Conservation (phyloP, 257 asterid species). For the Primulina tabacum region DNA sequence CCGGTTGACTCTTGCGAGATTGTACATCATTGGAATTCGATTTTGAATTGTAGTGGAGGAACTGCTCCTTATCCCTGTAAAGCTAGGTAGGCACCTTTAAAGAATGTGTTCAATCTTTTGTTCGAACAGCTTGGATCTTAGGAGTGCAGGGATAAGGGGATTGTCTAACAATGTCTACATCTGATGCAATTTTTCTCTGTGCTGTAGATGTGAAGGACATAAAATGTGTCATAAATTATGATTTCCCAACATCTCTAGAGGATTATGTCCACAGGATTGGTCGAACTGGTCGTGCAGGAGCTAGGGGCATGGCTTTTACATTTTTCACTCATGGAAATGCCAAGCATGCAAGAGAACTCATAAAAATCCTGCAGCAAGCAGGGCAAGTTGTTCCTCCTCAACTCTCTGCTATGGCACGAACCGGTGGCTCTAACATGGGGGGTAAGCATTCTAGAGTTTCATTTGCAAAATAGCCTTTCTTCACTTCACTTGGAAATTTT, state of each 20-base stretch:
- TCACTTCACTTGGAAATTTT: not conserved
- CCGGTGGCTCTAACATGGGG: slow-evolving; percentile 39
- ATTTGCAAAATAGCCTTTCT: not conserved
- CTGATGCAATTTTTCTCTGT: slow-evolving; percentile 22
- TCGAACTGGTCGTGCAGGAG: slow-evolving; percentile 96
- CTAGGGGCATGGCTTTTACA: slow-evolving; percentile 73
- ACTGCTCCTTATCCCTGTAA: slow-evolving; percentile 98
- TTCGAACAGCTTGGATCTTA: slow-evolving; percentile 51
- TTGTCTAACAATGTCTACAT: slow-evolving; percentile 26
- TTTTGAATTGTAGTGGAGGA: slow-evolving; percentile 50
- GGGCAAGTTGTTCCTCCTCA: slow-evolving; percentile 81
- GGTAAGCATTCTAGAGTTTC: slow-evolving; percentile 40
- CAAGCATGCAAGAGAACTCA: slow-evolving; percentile 60
- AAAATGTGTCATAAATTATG: slow-evolving; percentile 82
- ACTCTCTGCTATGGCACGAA: slow-evolving; percentile 58
- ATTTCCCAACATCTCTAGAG: slow-evolving; percentile 83
- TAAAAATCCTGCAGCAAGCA: slow-evolving; percentile 79
- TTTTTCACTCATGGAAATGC: slow-evolving; percentile 78
- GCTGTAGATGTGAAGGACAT: slow-evolving; percentile 92
- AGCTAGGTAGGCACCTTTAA: slow-evolving; percentile 85
- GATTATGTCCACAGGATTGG: slow-evolving; percentile 97
- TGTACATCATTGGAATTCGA: slow-evolving; percentile 43
- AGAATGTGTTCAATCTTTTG: slow-evolving; percentile 64
- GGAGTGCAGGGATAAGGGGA: slow-evolving; percentile 97
- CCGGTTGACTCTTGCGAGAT: slow-evolving; percentile 79